Base-by-base conservation (phyloP, 768 basidiomycete genomes). In the Russula brevipes region DNA sequence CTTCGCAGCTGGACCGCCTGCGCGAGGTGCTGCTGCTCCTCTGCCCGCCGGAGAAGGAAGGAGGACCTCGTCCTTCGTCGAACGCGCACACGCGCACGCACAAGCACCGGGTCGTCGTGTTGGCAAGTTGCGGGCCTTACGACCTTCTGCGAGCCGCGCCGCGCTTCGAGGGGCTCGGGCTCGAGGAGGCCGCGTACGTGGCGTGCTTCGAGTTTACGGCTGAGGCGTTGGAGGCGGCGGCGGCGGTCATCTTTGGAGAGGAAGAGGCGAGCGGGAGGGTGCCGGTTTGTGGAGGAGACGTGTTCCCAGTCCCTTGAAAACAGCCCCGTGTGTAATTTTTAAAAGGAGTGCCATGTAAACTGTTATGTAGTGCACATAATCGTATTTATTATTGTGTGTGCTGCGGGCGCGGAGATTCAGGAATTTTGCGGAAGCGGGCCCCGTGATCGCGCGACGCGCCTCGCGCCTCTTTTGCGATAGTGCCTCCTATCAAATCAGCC, bases 81-180 rank as follows among this genome's bases (percentile, higher is more conserved):
- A 24, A 24, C 24, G 1, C 24, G 24, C 24, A 1, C 24, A 24
- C 24, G 24, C 24, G 24, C 24, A 24, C 24, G 24, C 24, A 24
- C 24, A 24, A 24, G 24, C 24, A 24, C 24, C 1, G 24, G 24
- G 38, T 85, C 39, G 75, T 85, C 1, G 70, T 87, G 14, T 64
- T 88, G 0, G 79, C 83, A 19, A 86, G 83, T 42, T 86, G 86
- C 69, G 82, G 79, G n/a, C 87, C 87, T 35, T 89, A 88, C 66
- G 86, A 88, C 64, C 60, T 85, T 11, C 72, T 78, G 14, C 72
- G 12, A 8, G 33, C 69, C 9, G 67, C 72, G 14, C 61, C 46
- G 5, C 69, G 73, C 11, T 67, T 5, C 8, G 69, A 69, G 1
- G 69, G 44, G 50, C 24, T 24, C 24, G 24, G 24, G 24, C 38